Percentiles rank a stretch among this genome's conserved stretches.
phyloP scores from a whole-genome alignment of 202 grass and related monocot genomes.

The Brachypodium distachyon region DNA sequence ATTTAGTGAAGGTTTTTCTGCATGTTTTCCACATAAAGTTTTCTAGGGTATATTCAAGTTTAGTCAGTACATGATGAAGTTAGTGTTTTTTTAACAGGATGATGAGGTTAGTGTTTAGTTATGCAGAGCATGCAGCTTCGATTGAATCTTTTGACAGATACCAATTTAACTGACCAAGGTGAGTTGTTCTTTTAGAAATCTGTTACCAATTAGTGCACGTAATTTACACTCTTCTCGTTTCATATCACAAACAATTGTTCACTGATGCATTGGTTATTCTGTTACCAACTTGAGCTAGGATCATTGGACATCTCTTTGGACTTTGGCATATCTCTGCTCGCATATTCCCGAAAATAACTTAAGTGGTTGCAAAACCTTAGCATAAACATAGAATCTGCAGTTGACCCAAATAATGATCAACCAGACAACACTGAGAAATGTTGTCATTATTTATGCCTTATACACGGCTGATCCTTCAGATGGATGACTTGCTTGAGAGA shows the following conservation, averaged over 20 bases:
- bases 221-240: neutral
- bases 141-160: neutral
- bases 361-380: constrained; percentile 32
- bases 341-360: constrained; percentile 23
- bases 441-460: constrained; percentile 36
- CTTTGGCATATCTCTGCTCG: constrained; percentile 17
- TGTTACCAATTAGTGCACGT: constrained; percentile 7
- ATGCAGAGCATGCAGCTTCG: neutral
- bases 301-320: neutral
- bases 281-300: constrained; percentile 17
- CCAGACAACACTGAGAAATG: constrained; percentile 22
- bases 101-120: neutral
- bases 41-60: constrained; percentile 14
- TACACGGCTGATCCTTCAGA: constrained; percentile 17
- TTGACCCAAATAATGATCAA: constrained; percentile 38
- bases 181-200: constrained; percentile 11
- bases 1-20: constrained; percentile 23
- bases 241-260: neutral
- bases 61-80: neutral
- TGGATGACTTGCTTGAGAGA: constrained; percentile 41
- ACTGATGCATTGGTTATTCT: neutral
- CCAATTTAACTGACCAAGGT: neutral
- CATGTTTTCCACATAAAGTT: constrained; percentile 9
- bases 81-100: too few species aligned
- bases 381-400: constrained; percentile 29